Percentiles rank a stretch among this genome's conserved stretches.
These are phyloP conservation scores for Veloboletus limbatus DNA, from an alignment of 1,284 basidiomycete genomes.

Conservation along the genomic window DNA sequence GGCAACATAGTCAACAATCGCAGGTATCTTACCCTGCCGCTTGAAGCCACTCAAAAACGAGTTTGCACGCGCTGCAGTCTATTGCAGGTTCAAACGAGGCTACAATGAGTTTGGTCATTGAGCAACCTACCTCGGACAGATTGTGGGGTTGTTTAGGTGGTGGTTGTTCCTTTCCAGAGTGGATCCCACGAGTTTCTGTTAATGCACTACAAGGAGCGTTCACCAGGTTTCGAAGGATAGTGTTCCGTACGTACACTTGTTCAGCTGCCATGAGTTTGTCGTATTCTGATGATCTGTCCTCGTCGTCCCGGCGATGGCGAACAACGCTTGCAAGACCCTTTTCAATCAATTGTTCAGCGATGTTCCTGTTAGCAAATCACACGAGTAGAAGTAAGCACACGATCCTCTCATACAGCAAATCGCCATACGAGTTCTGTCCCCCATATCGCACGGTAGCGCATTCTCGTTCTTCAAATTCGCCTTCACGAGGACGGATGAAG, in stretches of 20 bases:
- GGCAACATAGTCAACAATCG: slow-evolving; percentile 91
- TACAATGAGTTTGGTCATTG: background rate
- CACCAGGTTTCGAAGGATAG: background rate
- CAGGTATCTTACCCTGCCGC: slow-evolving; percentile 78
- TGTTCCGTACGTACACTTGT: slow-evolving; percentile 59
- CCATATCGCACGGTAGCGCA: slow-evolving; percentile 87
- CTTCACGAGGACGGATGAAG: slow-evolving; percentile 89
- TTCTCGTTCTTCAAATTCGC: slow-evolving; percentile 90
- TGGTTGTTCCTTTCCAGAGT: slow-evolving; percentile 87
- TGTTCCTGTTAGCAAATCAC: slow-evolving; percentile 57
- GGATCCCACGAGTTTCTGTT: slow-evolving; percentile 80
- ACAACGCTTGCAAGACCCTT: slow-evolving; percentile 90
- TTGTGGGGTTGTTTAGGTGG: slow-evolving; percentile 75
- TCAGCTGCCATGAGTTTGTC: slow-evolving; percentile 96
- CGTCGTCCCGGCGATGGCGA: slow-evolving; percentile 92
- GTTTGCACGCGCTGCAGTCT: slow-evolving; percentile 73
- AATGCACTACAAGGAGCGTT: slow-evolving; percentile 54
- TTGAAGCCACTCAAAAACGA: slow-evolving; percentile 93
- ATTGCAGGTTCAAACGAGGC: slow-evolving; percentile 11
- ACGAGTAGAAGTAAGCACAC: slow-evolving; percentile 7
- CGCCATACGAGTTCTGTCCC: slow-evolving; percentile 65
- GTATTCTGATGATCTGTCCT: slow-evolving; percentile 90
- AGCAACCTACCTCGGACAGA: slow-evolving; percentile 69
- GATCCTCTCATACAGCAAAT: slow-evolving; percentile 1
- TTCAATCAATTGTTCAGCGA: slow-evolving; percentile 91